Conservation (phyloP, 2,329 filamentous ascomycete genomes). For the Tolypocladium tropicale region DNA sequence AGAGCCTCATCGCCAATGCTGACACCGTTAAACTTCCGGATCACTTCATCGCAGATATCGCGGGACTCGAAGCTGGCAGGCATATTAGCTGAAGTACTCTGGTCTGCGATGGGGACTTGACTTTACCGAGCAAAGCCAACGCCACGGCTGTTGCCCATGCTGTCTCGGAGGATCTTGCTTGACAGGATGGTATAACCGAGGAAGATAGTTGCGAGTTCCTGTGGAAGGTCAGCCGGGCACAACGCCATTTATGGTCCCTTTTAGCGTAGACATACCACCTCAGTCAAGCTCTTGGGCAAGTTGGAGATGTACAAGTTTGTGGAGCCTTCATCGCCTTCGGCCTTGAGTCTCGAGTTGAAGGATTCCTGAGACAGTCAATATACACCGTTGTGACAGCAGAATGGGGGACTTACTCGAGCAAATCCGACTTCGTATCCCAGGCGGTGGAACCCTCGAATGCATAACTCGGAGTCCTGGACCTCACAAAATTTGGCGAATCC, state of each 20-base stretch:
- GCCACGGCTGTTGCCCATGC: constrained; percentile 84
- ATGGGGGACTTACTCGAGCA: constrained; percentile 58
- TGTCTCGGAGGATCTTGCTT: constrained; percentile 88
- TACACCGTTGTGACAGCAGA: constrained; percentile 12
- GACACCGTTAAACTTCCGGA: constrained; percentile 75
- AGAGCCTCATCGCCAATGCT: constrained; percentile 67
- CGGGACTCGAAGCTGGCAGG: constrained; percentile 72
- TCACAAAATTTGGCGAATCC: constrained; percentile 94
- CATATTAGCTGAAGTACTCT: constrained; percentile 9
- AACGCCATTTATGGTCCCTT: not conserved
- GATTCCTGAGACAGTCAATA: constrained; percentile 55
- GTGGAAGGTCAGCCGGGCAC: constrained; percentile 5
- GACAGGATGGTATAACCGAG: constrained; percentile 76
- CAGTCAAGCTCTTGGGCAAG: constrained; percentile 82
- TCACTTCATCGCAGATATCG: constrained; percentile 82
- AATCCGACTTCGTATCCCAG: constrained; percentile 97
- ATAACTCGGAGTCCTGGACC: constrained; percentile 82
- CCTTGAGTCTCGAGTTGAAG: constrained; percentile 96
- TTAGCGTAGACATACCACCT: constrained; percentile 54
- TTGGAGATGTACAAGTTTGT: constrained; percentile 99
- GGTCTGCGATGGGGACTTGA: not conserved
- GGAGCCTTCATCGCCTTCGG: constrained; percentile 77
- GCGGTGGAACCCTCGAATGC: constrained; percentile 89
- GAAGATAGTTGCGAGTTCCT: constrained; percentile 73
- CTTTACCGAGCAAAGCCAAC: constrained; percentile 91